Base-by-base conservation (phyloP, 768 basidiomycete species). In the Hygrophorus pudorinus region DNA sequence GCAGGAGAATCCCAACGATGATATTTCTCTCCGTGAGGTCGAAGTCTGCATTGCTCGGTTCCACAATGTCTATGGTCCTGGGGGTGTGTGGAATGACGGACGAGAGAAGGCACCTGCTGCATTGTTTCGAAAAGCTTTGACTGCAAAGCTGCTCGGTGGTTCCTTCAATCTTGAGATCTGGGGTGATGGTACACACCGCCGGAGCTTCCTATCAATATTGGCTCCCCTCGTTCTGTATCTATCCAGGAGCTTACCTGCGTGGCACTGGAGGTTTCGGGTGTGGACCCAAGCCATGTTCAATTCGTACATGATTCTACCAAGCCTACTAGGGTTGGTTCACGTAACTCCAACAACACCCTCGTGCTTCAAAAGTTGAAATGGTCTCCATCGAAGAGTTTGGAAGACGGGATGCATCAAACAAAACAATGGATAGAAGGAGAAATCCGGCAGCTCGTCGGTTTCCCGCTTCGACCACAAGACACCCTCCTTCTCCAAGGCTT, bases 61-160 rank as follows among this genome's bases (percentile, higher is more conserved):
- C n/a, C n/a, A n/a, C n/a, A n/a, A n/a, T n/a, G n/a, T n/a, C n/a
- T n/a, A n/a, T n/a, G n/a, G n/a, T n/a, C n/a, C n/a, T n/a, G n/a
- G n/a, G n/a, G n/a, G n/a, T n/a, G n/a, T n/a, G n/a, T n/a, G n/a
- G n/a, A n/a, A n/a, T n/a, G n/a, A n/a, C n/a, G n/a, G n/a, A n/a
- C n/a, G 67, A 8, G 78, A 80, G 58, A 79, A 79, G 51, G 77
- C 60, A 1, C 76, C 76, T 0, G 78, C 76, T 5, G 75, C 79
- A 0, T 48, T 79, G 44, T 56, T 76, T 21, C 70, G 77, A 5
- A 80, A 79, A 50, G 73, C 74, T 1, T 36, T 70, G 11, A 66
- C 65, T 1, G 56, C 58, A 14, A 55, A 61, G 34, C 43, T 61
- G 14, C 38, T 52, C 1, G 41, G 41, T 8, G n/a, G 32, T 45